Percentiles rank a stretch among this genome's conserved stretches.
Conservation (phyloP, 176 grass and related monocot species). For the Triticum aestivum region DNA sequence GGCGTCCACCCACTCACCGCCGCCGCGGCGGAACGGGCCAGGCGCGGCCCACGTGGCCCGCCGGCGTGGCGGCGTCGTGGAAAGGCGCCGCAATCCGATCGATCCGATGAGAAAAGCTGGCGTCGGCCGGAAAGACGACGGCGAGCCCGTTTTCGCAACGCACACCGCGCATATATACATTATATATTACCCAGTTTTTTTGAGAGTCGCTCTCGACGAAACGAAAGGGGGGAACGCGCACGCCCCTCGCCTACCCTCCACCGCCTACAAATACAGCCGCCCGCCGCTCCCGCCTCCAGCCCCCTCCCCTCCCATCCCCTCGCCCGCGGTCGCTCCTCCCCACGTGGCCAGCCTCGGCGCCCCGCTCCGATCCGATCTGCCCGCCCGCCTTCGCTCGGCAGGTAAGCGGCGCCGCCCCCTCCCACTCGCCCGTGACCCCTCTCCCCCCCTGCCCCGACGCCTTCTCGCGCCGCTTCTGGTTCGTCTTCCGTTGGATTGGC, state of each 20-base stretch:
- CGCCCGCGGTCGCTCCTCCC: not conserved
- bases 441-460: not conserved
- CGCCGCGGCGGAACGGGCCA: no score
- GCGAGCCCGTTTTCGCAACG: not conserved
- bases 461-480: accelerated
- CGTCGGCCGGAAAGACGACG: not conserved
- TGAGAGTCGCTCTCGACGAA: no score
- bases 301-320: not conserved
- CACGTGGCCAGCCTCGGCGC: not conserved
- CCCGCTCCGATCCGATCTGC: not conserved
- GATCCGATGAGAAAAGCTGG: not conserved
- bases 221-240: no score
- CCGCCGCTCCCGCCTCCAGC: not conserved
- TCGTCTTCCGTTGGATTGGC: not conserved
- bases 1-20: no score
- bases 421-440: no score
- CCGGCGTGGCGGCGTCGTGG: not conserved
- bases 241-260: not conserved
- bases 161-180: not conserved
- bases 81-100: not conserved
- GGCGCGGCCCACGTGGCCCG: not conserved
- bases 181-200: no score
- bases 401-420: not conserved
- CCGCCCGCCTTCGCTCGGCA: not conserved
- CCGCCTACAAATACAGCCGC: not conserved